Conservation (phyloP, 2,329 filamentous ascomycete species). For the Fusarium sp. region DNA sequence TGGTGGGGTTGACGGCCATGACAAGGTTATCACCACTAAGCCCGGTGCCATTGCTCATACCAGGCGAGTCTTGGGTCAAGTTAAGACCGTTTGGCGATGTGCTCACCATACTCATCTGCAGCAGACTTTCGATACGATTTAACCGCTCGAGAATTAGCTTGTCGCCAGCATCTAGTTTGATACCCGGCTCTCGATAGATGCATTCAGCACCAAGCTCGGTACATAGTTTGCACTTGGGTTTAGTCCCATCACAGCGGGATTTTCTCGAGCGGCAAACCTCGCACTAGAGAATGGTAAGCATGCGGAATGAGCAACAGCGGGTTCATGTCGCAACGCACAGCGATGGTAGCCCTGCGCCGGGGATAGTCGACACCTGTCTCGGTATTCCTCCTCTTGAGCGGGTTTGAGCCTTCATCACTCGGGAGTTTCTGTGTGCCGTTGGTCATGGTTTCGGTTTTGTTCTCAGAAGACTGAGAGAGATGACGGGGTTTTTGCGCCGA, state of each 20-base stretch:
- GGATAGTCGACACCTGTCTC: slow-evolving; percentile 74
- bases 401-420: slow-evolving; percentile 67
- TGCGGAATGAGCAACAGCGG: neutral
- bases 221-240: slow-evolving; percentile 88
- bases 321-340: slow-evolving; percentile 60
- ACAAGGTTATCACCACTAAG: slow-evolving; percentile 69
- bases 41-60: slow-evolving; percentile 72
- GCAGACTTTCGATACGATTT: slow-evolving; percentile 79
- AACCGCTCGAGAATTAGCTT: slow-evolving; percentile 86
- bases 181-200: slow-evolving; percentile 85
- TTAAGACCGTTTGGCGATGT: slow-evolving; percentile 64
- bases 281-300: slow-evolving; percentile 64
- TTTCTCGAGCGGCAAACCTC: slow-evolving; percentile 86
- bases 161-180: slow-evolving; percentile 88
- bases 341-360: slow-evolving; percentile 73
- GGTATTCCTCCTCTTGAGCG: slow-evolving; percentile 72
- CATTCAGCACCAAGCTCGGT: slow-evolving; percentile 85
- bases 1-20: slow-evolving; percentile 55
- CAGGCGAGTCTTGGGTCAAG: slow-evolving; percentile 72
- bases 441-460: slow-evolving; percentile 55
- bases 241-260: slow-evolving; percentile 81
- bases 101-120: slow-evolving; percentile 76
- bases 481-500: slow-evolving; percentile 67
- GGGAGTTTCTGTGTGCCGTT: slow-evolving; percentile 61
- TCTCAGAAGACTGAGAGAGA: slow-evolving; percentile 66